These are phyloP conservation scores for Xylariaceae sp. DNA, from an alignment of 2,329 filamentous ascomycete species.

Conservation along the genomic window DNA sequence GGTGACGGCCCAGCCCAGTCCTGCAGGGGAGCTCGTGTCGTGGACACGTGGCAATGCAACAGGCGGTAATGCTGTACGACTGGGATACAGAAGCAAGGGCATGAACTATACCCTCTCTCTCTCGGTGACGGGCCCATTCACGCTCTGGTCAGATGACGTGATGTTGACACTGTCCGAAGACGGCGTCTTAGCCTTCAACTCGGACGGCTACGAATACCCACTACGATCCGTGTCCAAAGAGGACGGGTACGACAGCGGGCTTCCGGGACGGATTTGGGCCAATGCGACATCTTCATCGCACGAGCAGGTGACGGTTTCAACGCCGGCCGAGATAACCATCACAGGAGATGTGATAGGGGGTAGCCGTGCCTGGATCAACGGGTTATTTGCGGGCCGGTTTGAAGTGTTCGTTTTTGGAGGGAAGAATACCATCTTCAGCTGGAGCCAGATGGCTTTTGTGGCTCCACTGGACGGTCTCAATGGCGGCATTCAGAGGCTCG, in stretches of 20 bases:
- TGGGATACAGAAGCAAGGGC: slow-evolving; percentile 50
- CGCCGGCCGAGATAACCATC: slow-evolving; percentile 47
- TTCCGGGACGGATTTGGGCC: slow-evolving; percentile 58
- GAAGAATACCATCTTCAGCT: slow-evolving; percentile 56
- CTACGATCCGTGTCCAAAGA: slow-evolving; percentile 50
- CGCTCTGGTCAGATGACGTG: slow-evolving; percentile 50
- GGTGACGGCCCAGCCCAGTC: not conserved
- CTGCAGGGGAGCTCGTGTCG: slow-evolving; percentile 35
- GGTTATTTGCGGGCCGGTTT: slow-evolving; percentile 54
- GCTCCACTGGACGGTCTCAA: slow-evolving; percentile 49
- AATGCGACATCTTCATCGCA: slow-evolving; percentile 55
- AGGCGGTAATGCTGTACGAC: slow-evolving; percentile 19
- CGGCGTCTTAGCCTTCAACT: slow-evolving; percentile 48
- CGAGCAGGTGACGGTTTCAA: slow-evolving; percentile 43
- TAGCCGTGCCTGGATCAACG: slow-evolving; percentile 55
- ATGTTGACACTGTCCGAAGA: slow-evolving; percentile 44
- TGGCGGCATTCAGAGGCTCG: slow-evolving; percentile 24
- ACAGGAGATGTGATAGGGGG: slow-evolving; percentile 52
- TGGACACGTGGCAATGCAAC: slow-evolving; percentile 37
- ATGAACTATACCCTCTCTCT: slow-evolving; percentile 52
- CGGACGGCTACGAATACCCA: slow-evolving; percentile 54
- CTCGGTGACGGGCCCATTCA: slow-evolving; percentile 48
- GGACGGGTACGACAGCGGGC: slow-evolving; percentile 52
- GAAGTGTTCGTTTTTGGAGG: slow-evolving; percentile 62
- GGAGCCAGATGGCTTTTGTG: slow-evolving; percentile 63